Evolutionary conservation across 2,329 filamentous ascomycete species (phyloP), one percentile per base, ranked within the genome.

Genomic region (Cladophialophora psammophila): DNA sequence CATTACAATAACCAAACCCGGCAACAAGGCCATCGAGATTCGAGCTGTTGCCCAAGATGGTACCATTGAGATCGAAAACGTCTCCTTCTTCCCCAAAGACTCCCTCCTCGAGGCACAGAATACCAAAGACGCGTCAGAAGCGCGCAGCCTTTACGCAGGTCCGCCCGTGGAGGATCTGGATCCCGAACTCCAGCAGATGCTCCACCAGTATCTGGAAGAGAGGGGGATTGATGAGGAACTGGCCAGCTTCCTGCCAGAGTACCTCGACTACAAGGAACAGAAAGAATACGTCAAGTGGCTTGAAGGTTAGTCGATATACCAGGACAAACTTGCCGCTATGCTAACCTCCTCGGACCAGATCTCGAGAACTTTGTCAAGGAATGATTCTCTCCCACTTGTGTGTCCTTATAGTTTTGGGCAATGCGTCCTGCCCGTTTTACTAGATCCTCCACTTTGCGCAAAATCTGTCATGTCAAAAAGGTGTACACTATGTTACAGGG

Each of bases 261-360:
- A 97, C 83, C 94, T 98, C 76, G 93, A 98, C 78, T 88, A 91
- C 82, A 99, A 99, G 90, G 95, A 99, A 88, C 94, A 98, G 88
- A 91, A 89, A 82, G 95, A 99, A 86, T 99, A 99, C 81, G 83
- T 96, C 69, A 83, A 86, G 72, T 99, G 96, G 95, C 84, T 99
- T 79, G 87, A 89, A 80, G 88, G 86, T 86, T 79, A 80, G 84
- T 80, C 8, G 1, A 35, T 75, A 62, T 3, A n/a, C 50, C 35
- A 20, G 31, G 32, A 58, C 42, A 54, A 50, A 38, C 10, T 32
- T 56, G 20, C 36, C 40, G 62, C 57, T 60, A 42, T 63, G 54
- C 57, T 57, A 61, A 70, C 36, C 10, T 42, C 35, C 26, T 68
- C 68, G 59, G 71, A 74, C 77, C 67, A 86, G 91, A 91, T 77